A percentile compares a stretch with the other conserved stretches of the same genome.
These are phyloP conservation scores for Geosiphon pyriformis DNA, from an alignment of 192 early-diverging fungal species.

Conservation along the genomic window DNA sequence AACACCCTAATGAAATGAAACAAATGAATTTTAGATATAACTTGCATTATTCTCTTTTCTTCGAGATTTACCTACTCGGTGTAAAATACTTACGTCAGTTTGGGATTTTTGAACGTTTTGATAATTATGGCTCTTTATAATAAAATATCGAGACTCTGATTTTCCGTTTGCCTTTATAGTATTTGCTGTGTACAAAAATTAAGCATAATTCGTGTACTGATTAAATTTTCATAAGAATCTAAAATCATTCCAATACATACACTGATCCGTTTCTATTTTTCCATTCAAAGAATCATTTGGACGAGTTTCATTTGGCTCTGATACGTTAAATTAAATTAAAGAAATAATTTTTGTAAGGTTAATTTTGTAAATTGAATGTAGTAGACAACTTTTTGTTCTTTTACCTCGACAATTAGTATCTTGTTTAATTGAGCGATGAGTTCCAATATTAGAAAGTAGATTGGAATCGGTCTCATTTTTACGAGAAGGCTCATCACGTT, in stretches of 20 bases:
- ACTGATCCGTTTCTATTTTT: no score
- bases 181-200: not conserved
- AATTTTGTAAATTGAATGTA: not conserved
- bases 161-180: not conserved
- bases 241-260: not conserved
- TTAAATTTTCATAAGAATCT: not conserved
- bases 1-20: constrained; percentile 2
- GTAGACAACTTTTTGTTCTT: no score
- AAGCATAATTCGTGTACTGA: not conserved
- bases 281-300: not conserved
- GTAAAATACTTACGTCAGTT: not conserved
- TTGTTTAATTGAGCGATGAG: not conserved
- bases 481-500: not conserved
- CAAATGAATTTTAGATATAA: not conserved
- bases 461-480: not conserved
- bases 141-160: constrained; percentile 2
- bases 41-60: not conserved
- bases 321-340: not conserved
- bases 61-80: not conserved
- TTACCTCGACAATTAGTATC: not conserved
- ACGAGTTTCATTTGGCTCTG: not conserved
- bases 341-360: not conserved
- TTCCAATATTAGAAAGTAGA: not conserved
- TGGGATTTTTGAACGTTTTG: constrained; percentile 5
- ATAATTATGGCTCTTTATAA: constrained; percentile 8